These are phyloP conservation scores for Dipodascus albidus DNA, from an alignment of 805 yeast genomes.

Conservation along the genomic window DNA sequence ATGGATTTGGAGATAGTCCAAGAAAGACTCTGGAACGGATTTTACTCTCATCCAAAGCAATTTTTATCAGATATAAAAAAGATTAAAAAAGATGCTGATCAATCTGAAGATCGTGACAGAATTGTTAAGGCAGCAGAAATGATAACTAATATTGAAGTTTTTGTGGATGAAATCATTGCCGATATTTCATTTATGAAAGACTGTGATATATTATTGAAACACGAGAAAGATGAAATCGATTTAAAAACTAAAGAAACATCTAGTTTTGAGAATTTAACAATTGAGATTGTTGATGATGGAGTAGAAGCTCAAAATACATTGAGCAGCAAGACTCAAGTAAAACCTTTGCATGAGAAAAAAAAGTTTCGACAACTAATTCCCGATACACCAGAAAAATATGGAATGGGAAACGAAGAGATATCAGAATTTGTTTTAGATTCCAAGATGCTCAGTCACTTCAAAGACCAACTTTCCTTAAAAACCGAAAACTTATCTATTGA, in stretches of 20 bases:
- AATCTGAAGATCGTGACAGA: conserved; percentile 74
- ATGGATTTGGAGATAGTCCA: conserved; percentile 93
- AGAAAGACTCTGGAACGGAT: conserved; percentile 95
- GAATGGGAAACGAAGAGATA: background rate
- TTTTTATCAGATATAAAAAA: conserved; percentile 74
- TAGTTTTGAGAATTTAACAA: conserved; percentile 23
- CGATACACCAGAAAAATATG: background rate
- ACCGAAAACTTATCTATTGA: conserved; percentile 39
- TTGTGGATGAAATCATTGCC: conserved; percentile 55
- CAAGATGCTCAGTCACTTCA: background rate
- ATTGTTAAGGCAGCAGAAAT: conserved; percentile 77
- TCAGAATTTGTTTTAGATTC: background rate
- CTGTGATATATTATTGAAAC: background rate
- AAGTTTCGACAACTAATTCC: background rate
- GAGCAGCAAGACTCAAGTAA: conserved; percentile 53
- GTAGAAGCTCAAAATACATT: conserved; percentile 54
- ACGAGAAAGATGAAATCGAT: background rate
- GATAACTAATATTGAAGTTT: conserved; percentile 94
- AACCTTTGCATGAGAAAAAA: conserved; percentile 38
- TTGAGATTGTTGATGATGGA: conserved; percentile 1
- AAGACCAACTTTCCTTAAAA: conserved; percentile 24
- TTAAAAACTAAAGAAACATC: background rate
- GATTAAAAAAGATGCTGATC: conserved; percentile 68
- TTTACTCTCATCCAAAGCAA: conserved; percentile 83
- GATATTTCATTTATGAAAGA: background rate